Percentiles rank a stretch among this genome's conserved stretches.
Evolutionary conservation across 192 early-diverging fungal species (phyloP).

Genomic region (Dissophora globulifera): DNA sequence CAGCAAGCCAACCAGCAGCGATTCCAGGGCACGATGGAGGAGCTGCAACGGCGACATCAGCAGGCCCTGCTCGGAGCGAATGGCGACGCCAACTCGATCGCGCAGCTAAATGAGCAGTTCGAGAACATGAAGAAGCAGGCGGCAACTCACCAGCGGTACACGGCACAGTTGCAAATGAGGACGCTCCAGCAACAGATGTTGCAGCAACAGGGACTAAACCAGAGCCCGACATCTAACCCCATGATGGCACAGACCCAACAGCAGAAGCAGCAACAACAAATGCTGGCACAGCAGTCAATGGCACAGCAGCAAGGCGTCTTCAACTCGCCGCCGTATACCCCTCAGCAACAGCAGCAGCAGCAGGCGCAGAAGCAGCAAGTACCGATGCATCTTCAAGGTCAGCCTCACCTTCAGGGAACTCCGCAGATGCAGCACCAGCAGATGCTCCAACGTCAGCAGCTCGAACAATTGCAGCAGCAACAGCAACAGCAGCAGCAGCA

Average conservation of each 20-base stretch:
- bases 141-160: conserved; percentile 22
- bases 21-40: conserved; percentile 32
- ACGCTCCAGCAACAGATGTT: conserved; percentile 28
- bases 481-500: conserved; percentile 38
- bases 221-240: conserved; percentile 23
- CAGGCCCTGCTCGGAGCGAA: conserved; percentile 36
- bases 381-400: conserved; percentile 16
- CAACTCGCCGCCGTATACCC: conserved; percentile 26
- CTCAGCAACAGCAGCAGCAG: conserved; percentile 47
- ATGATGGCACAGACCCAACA: conserved; percentile 30
- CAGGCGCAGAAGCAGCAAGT: conserved; percentile 17
- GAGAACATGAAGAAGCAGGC: conserved; percentile 47
- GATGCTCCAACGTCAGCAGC: conserved; percentile 3
- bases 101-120: conserved; percentile 38
- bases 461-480: conserved; percentile 27
- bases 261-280: conserved; percentile 42
- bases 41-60: conserved; percentile 37
- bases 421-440: conserved; percentile 24
- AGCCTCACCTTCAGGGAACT: conserved; percentile 21
- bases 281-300: conserved; percentile 15
- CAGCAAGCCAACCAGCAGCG: conserved; percentile 40
- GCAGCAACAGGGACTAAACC: conserved; percentile 29
- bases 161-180: conserved; percentile 24
- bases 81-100: conserved; percentile 30
- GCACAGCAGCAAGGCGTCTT: conserved; percentile 40